These are phyloP conservation scores for Coemansia sp. DNA, from an alignment of 192 early-diverging fungal genomes.

Conservation along the genomic window DNA sequence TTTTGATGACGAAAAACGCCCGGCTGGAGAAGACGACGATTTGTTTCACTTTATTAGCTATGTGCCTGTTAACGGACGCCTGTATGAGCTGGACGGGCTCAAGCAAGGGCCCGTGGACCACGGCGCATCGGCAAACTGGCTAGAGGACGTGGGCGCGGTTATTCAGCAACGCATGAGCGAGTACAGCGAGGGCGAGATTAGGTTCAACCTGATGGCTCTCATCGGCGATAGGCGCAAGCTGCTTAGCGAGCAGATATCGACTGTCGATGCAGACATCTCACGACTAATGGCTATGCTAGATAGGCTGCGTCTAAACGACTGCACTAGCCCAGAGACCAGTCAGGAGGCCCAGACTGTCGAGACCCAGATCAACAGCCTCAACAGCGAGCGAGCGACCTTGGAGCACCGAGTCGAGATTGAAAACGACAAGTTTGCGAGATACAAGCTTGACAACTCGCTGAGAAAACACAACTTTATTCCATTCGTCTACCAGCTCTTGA, in stretches of 20 bases:
- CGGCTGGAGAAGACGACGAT: constrained; percentile 60
- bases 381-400: constrained; percentile 51
- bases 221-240: constrained; percentile 61
- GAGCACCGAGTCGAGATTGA: constrained; percentile 57
- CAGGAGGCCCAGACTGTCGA: constrained; percentile 15
- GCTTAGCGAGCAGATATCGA: constrained; percentile 49
- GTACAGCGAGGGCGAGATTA: constrained; percentile 59
- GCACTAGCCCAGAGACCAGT: constrained; percentile 21
- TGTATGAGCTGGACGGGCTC: constrained; percentile 79
- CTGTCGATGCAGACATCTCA: constrained; percentile 51
- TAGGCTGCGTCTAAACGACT: constrained; percentile 32
- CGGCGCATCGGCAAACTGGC: constrained; percentile 66
- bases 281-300: constrained; percentile 18
- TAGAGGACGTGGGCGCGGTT: constrained; percentile 56
- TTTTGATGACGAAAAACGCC: constrained; percentile 30
- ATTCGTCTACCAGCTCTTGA: constrained; percentile 61
- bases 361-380: constrained; percentile 39
- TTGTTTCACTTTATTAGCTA: constrained; percentile 80
- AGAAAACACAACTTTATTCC: constrained; percentile 77
- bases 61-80: constrained; percentile 62
- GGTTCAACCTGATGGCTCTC: constrained; percentile 78
- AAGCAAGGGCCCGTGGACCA: constrained; percentile 63
- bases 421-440: constrained; percentile 57
- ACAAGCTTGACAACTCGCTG: constrained; percentile 63
- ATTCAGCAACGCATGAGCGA: constrained; percentile 67